Evolutionary conservation across 768 basidiomycete genomes (phyloP).

Genomic region (Amanita jacksonii): DNA sequence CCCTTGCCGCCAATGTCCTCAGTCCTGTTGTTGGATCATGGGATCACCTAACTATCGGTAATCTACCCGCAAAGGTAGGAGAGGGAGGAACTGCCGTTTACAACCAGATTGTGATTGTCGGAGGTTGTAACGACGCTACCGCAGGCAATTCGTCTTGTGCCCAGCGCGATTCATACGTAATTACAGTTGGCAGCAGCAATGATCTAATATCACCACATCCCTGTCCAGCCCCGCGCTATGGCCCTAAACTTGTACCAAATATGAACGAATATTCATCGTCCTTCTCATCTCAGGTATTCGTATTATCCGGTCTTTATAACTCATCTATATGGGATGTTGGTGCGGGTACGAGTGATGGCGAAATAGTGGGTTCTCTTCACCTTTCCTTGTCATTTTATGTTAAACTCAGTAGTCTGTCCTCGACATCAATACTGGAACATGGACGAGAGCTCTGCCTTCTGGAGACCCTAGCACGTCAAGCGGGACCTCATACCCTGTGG

Average conservation of each 20-base stretch:
- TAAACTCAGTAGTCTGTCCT: constrained; percentile 43
- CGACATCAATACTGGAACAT: constrained; percentile 48
- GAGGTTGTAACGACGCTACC: constrained; percentile 49
- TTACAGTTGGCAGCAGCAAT: constrained; percentile 29
- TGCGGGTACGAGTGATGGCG: constrained; percentile 50
- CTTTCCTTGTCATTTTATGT: constrained; percentile 4
- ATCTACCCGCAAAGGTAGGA: constrained; percentile 31
- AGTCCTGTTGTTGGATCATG: constrained; percentile 60
- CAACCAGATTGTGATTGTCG: constrained; percentile 41
- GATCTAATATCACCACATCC: constrained; percentile 29
- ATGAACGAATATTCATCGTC: constrained; percentile 42
- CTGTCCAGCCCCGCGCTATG: constrained; percentile 61
- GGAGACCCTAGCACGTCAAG: constrained; percentile 60
- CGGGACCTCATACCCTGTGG: constrained; percentile 43
- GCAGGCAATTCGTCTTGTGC: constrained; percentile 40
- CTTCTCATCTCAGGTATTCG: constrained; percentile 56
- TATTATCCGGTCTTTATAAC: constrained; percentile 62
- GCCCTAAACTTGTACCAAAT: constrained; percentile 54
- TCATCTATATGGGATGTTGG: constrained; percentile 57
- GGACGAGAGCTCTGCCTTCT: constrained; percentile 67
- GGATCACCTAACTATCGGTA: constrained; percentile 36
- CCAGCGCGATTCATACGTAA: constrained; percentile 46
- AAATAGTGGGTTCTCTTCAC: constrained; percentile 45
- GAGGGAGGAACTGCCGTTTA: constrained; percentile 52
- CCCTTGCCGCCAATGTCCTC: constrained; percentile 59